These are phyloP conservation scores for Eimeria praecox DNA, from an alignment of 169 alveolate genomes.

Conservation along the genomic window DNA sequence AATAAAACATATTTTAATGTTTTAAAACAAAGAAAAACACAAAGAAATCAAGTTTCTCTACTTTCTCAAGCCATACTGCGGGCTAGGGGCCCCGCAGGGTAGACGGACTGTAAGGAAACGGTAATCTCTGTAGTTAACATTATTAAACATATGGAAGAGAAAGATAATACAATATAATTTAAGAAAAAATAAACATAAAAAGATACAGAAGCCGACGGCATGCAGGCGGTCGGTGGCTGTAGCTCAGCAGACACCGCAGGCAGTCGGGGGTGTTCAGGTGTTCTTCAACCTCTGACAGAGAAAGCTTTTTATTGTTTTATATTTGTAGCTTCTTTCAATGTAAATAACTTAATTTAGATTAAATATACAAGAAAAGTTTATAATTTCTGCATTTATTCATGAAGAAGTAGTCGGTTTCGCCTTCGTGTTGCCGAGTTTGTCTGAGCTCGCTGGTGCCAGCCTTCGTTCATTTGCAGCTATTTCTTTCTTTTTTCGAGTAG, in stretches of 20 bases:
- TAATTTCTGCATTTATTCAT: background rate
- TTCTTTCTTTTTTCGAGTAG: background rate
- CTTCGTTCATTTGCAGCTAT: background rate
- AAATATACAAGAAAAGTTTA: background rate
- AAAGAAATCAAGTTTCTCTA: background rate
- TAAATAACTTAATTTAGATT: background rate
- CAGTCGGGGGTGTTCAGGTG: background rate
- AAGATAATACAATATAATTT: background rate
- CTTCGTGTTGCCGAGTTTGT: background rate
- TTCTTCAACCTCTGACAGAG: background rate
- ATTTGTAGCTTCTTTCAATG: conserved; percentile 15
- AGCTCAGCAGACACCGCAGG: background rate
- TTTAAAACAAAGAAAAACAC: too few relatives aligned
- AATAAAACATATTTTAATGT: too few relatives aligned
- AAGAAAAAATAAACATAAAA: background rate
- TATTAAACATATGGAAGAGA: too few relatives aligned
- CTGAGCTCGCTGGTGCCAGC: background rate
- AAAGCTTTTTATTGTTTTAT: background rate
- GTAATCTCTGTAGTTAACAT: too few relatives aligned
- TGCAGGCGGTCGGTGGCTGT: background rate
- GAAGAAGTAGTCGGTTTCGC: background rate
- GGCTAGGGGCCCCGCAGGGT: background rate
- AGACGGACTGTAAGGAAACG: background rate
- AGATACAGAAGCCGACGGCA: background rate
- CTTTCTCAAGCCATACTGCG: background rate